phyloP scores from a whole-genome alignment of 306 rosid genomes.

The Dalbergia cochinchinensis region DNA sequence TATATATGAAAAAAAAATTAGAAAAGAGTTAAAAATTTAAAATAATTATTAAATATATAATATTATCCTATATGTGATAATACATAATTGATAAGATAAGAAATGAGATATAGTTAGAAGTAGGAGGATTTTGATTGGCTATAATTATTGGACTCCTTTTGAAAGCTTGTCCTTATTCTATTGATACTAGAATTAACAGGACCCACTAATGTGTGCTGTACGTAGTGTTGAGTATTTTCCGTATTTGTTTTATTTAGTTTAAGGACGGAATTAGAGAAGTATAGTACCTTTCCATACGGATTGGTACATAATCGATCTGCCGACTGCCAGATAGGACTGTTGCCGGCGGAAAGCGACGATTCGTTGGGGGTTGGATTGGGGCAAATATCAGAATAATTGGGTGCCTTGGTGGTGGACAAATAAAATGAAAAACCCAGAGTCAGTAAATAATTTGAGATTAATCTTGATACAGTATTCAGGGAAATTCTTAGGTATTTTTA shows the following conservation, averaged over 20 bases:
- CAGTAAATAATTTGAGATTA: not conserved
- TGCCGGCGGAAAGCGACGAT: not conserved
- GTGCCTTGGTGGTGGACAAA: not conserved
- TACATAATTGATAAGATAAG: too few relatives aligned
- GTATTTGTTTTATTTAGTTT: not conserved
- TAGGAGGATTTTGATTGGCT: not conserved
- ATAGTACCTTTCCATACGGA: not conserved
- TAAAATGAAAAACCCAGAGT: conserved; percentile 19
- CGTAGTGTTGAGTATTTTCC: not conserved
- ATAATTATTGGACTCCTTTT: conserved; percentile 40
- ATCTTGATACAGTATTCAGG: too few relatives aligned
- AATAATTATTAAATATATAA: too few relatives aligned
- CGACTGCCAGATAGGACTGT: not conserved
- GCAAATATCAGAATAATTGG: not conserved
- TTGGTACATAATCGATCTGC: not conserved
- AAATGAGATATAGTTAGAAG: too few relatives aligned
- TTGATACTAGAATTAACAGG: conserved; percentile 40
- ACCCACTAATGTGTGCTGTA: not conserved
- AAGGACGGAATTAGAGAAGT: too few relatives aligned
- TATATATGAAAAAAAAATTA: too few relatives aligned
- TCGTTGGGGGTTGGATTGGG: not conserved
- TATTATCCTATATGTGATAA: too few relatives aligned
- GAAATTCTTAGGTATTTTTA: too few relatives aligned
- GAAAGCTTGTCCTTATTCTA: conserved; percentile 28
- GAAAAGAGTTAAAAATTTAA: too few relatives aligned